Evolutionary conservation across 1,139 yeast genomes (phyloP).

Genomic region (Kazachstania sp.): DNA sequence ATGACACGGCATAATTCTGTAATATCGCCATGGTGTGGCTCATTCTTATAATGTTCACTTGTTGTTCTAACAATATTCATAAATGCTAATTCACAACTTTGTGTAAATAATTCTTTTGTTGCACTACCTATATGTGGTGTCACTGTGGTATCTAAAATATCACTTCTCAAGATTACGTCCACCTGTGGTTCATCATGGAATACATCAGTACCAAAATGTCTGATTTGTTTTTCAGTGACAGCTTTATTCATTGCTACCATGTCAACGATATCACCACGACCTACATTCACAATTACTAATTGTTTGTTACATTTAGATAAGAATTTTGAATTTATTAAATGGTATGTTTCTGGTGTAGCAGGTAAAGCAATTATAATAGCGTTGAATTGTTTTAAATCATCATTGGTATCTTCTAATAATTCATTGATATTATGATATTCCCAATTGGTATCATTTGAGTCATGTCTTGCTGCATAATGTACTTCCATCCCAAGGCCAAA

Average conservation of each 20-base stretch:
- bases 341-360: constrained; percentile 49
- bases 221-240: constrained; percentile 51
- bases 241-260: constrained; percentile 52
- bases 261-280: constrained; percentile 68
- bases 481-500: constrained; percentile 58
- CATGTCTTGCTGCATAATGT: constrained; percentile 51
- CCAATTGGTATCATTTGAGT: constrained; percentile 31
- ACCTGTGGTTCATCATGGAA: constrained; percentile 66
- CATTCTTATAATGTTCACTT: neutral
- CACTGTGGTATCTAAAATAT: constrained; percentile 43
- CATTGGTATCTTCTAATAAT: neutral
- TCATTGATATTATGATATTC: constrained; percentile 28
- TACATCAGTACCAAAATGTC: constrained; percentile 76
- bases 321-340: constrained; percentile 44
- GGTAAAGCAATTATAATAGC: constrained; percentile 64
- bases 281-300: constrained; percentile 63
- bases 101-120: constrained; percentile 43
- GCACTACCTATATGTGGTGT: constrained; percentile 80
- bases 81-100: constrained; percentile 23
- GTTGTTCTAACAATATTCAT: constrained; percentile 13
- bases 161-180: constrained; percentile 43
- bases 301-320: constrained; percentile 43
- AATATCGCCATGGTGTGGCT: neutral
- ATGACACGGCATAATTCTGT: neutral
- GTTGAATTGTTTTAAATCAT: constrained; percentile 33